phyloP scores from a whole-genome alignment of 1,284 basidiomycete species.

The Ustilago loliicola region DNA sequence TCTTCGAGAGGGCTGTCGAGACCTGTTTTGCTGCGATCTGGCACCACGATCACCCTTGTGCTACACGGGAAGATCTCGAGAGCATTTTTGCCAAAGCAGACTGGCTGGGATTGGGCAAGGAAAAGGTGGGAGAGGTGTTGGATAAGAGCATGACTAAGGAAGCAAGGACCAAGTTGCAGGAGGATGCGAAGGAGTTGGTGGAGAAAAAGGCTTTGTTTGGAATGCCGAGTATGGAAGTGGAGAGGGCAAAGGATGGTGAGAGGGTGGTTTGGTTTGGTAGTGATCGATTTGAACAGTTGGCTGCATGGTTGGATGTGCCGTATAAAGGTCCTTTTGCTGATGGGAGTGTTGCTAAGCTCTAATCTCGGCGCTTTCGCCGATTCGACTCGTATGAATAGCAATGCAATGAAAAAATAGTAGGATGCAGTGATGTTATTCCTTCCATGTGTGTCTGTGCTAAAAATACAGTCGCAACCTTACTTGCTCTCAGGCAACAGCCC shows the following conservation, averaged over 20 bases:
- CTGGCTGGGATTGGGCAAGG: slow-evolving; percentile 21
- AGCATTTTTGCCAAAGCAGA: slow-evolving; percentile 27
- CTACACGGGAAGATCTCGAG: slow-evolving; percentile 44
- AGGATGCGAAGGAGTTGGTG: slow-evolving; percentile 42
- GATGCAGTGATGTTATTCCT: no score
- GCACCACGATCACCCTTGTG: slow-evolving; percentile 41
- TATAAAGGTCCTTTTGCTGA: slow-evolving; percentile 61
- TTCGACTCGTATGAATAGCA: not conserved
- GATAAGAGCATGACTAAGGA: slow-evolving; percentile 28
- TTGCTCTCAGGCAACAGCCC: not conserved
- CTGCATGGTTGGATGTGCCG: slow-evolving; percentile 45
- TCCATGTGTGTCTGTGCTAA: not conserved
- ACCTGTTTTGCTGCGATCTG: slow-evolving; percentile 58
- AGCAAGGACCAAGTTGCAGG: slow-evolving; percentile 22
- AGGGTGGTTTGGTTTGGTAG: slow-evolving; percentile 50
- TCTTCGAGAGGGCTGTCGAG: slow-evolving; percentile 37
- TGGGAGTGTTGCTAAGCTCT: slow-evolving; percentile 44
- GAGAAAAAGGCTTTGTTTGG: slow-evolving; percentile 54
- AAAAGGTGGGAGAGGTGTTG: slow-evolving; percentile 20
- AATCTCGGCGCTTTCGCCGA: not conserved
- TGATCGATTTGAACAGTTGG: slow-evolving; percentile 61
- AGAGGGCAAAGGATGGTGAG: slow-evolving; percentile 32
- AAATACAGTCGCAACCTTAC: not conserved
- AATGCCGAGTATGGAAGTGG: slow-evolving; percentile 54
- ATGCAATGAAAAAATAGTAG: not conserved